Evolutionary conservation across 306 rosid species (phyloP), one percentile per base, ranked within the genome.

Genomic region (Pterocarpus macrocarpus): DNA sequence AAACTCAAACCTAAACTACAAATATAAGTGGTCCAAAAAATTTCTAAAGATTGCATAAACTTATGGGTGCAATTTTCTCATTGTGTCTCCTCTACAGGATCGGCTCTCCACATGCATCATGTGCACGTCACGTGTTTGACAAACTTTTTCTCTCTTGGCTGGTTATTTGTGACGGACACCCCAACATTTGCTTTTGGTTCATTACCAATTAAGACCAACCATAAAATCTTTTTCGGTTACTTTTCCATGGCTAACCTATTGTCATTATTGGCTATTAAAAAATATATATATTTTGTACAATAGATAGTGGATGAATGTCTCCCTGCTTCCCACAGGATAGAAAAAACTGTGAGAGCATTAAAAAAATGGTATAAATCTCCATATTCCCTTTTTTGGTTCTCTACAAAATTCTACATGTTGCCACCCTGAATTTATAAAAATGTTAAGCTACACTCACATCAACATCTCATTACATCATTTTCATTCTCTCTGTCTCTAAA

Each of bases 281-380:
- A 75, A 44, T 43, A 5, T 7, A 43, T 39, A 4, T 45, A 52
- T 6, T 32, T 32, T 44, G 22, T 3, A 30, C 57, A 49, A 67
- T 36, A 67, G 36, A 62, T 70, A 5, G 73, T 62, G 55, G 32
- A 58, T 69, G 85, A 80, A 87, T 89, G 87, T 83, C 77, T 30
- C 81, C 66, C 22, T 78, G 73, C 79, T 70, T 68, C 61, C 35
- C 36, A 44, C 71, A 64, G 6, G 56, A 43, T 69, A 64, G 66
- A 82, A 55, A 72, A 45, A 69, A 61, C 35, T 34, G 16, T 43
- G 43, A 0, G 5, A 15, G 41, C n/a, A 79, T 22, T 47, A 52
- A 38, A 64, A 49, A 47, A 43, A 12, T 34, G 6, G 45, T 61
- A 43, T 69, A 76, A 78, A 80, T 55, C 15, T 65, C 76, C 2